Evolutionary conservation across 805 yeast genomes (phyloP).

Genomic region (Wickerhamiella siamensis): DNA sequence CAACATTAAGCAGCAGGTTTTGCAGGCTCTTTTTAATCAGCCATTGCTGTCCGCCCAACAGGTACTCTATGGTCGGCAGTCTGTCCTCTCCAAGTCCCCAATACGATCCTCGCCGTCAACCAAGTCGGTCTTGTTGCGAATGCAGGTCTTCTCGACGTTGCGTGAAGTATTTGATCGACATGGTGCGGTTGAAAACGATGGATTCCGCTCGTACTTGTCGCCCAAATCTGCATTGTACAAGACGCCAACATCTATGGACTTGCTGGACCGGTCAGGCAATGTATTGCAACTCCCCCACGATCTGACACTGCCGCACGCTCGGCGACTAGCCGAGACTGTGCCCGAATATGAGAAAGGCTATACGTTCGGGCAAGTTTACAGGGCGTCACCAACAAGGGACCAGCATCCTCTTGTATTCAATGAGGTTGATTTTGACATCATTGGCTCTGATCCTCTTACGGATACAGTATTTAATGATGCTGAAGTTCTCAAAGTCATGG

Average conservation of each 20-base stretch:
- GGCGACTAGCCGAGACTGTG: constrained; percentile 56
- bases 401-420: constrained; percentile 65
- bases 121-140: constrained; percentile 35
- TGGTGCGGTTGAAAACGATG: constrained; percentile 72
- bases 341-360: constrained; percentile 45
- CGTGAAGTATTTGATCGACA: constrained; percentile 55
- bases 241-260: constrained; percentile 55
- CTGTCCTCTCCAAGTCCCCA: neutral
- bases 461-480: constrained; percentile 55
- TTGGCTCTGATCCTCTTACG: constrained; percentile 25
- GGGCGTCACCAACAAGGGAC: constrained; percentile 24
- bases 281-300: constrained; percentile 85
- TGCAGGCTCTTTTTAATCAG: constrained; percentile 72
- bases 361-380: constrained; percentile 67
- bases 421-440: constrained; percentile 78
- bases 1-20: constrained; percentile 86
- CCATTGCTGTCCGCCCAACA: constrained; percentile 78
- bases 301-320: constrained; percentile 76
- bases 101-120: neutral
- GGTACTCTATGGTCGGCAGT: constrained; percentile 50
- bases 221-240: constrained; percentile 68
- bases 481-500: constrained; percentile 70
- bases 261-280: constrained; percentile 74
- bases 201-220: constrained; percentile 45
- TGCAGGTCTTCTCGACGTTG: constrained; percentile 46